Base-by-base conservation (phyloP, 352 stramenopile species). In the Phytophthora niederhauseri region DNA sequence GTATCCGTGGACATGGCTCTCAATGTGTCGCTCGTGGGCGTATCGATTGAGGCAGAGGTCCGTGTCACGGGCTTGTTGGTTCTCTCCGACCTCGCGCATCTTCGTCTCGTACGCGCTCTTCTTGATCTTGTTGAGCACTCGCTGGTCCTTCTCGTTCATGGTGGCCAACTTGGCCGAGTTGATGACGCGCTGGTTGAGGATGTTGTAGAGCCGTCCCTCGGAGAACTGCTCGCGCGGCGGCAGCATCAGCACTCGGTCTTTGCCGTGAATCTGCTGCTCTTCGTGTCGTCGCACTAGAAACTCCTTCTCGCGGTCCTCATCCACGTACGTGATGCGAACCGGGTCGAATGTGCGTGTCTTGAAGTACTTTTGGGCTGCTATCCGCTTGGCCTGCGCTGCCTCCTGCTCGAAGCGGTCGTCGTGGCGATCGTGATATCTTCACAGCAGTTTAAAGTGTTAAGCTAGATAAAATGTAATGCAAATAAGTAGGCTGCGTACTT, bases 131-230 rank as follows among this genome's bases (percentile, higher is more conserved):
- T 91, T 85, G 50, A 90, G 76, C 26, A 78, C 61, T 3, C 81
- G 71, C 45, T 82, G 70, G 14, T 79, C 79, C 11, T 81, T 75
- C 26, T 84, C 80, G 11, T 74, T 76, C 58, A 80, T 77, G 2
- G 57, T 70, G 2, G 56, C 24, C 24, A 89, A 68, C 53, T 88
- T 85, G 2, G 69, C 61, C 0, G 72, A n/a, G 34, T 89, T 89
- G 46, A 91, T 75, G 30, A 92, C 70, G 6, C 61, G 58, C 51
- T 94, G 86, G 45, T 87, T 93, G 28, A 96, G 59, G 34, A 96
- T 92, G 31, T 96, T 89, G 73, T 93, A 94, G 19, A 90, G 54
- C n/a, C 77, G 72, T 8, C 85, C 83, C 38, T 92, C 88, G 0
- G 77, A 84, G 24, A 88, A 91, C 34, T 90, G 86, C 36, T 90